Conservation (phyloP, 352 stramenopile species). For the Pythium vanterpoolii region DNA sequence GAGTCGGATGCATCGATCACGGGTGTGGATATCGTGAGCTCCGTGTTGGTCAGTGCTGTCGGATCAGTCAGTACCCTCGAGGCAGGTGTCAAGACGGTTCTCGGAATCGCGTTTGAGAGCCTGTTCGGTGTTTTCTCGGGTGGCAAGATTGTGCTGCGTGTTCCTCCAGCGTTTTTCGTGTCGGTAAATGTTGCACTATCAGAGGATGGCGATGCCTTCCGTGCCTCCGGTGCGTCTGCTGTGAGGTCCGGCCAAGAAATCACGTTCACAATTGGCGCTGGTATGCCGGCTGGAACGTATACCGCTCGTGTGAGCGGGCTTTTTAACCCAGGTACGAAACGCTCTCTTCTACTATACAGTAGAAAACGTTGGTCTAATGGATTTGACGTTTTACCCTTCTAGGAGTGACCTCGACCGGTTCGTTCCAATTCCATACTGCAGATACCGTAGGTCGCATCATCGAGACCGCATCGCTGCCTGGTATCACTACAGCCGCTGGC, state of each 20-base stretch:
- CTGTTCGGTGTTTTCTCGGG: not conserved
- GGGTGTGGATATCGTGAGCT: constrained; percentile 26
- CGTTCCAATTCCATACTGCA: constrained; percentile 34
- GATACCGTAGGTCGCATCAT: constrained; percentile 37
- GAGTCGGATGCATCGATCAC: constrained; percentile 24
- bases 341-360: not conserved
- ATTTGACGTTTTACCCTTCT: not conserved
- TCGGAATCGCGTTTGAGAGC: constrained; percentile 17
- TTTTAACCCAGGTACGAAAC: constrained; percentile 34
- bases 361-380: not conserved
- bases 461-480: constrained; percentile 24
- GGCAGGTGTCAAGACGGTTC: constrained; percentile 24
- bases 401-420: constrained; percentile 27
- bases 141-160: not conserved
- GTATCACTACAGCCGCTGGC: constrained; percentile 34
- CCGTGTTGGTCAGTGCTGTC: constrained; percentile 13
- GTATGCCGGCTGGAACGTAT: constrained; percentile 13
- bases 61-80: not conserved
- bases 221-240: not conserved
- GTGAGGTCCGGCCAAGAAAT: not conserved
- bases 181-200: not conserved
- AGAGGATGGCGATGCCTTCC: not conserved
- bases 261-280: constrained; percentile 16
- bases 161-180: not conserved
- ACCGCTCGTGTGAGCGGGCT: constrained; percentile 25